Evolutionary conservation across 257 asterid species (phyloP).

Genomic region (Haberlea rhodopensis): DNA sequence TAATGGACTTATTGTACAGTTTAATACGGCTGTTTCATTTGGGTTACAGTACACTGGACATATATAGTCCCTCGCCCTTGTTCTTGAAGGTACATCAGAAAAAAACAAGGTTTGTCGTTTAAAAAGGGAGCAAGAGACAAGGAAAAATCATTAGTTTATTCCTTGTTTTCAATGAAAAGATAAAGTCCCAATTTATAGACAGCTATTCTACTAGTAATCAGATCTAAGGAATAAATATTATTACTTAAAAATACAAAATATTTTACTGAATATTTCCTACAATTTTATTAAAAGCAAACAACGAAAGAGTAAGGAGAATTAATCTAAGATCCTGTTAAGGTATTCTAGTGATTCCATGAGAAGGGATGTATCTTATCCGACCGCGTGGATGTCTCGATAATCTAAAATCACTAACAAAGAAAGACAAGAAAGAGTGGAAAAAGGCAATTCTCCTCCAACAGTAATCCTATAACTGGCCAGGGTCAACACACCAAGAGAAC

Average conservation of each 20-base stretch:
- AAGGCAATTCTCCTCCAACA: neutral
- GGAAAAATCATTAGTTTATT: no score
- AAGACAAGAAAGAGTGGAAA: neutral
- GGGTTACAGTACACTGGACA: neutral
- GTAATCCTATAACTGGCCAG: neutral
- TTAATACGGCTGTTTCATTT: neutral
- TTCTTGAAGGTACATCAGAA: neutral
- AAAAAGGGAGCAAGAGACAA: no score
- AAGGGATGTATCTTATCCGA: neutral
- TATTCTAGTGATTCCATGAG: neutral
- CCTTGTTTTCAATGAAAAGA: no score
- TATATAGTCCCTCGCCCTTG: neutral
- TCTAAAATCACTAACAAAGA: neutral
- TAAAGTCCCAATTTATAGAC: no score
- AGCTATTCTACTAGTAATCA: no score
- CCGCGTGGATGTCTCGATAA: neutral
- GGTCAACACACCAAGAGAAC: neutral
- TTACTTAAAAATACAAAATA: no score
- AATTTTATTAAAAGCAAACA: neutral
- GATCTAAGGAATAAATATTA: no score
- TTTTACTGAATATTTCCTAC: no score
- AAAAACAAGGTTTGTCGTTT: neutral
- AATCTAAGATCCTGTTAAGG: neutral
- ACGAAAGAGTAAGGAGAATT: neutral
- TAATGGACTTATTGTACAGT: neutral